A percentile compares a stretch with the other conserved stretches of the same genome.
phyloP scores from a whole-genome alignment of 2,329 filamentous ascomycete species.

The Xylariaceae sp. region DNA sequence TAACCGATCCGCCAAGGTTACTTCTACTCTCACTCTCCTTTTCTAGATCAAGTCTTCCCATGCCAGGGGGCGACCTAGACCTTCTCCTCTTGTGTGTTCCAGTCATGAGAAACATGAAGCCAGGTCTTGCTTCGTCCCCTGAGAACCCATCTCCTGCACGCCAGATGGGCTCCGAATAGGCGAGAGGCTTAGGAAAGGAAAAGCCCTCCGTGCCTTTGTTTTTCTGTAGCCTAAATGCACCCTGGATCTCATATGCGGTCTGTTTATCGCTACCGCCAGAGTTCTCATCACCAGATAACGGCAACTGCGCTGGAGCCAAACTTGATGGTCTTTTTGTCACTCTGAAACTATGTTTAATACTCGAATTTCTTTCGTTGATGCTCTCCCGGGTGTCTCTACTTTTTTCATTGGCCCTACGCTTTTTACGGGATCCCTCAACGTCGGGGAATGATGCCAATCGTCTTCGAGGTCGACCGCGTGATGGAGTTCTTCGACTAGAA shows the following conservation, averaged over 20 bases:
- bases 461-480: conserved; percentile 12
- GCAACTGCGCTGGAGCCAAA: background rate
- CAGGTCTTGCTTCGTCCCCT: conserved; percentile 30
- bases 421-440: background rate
- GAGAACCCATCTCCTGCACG: conserved; percentile 37
- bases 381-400: background rate
- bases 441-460: conserved; percentile 5
- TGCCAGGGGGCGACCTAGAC: conserved; percentile 20
- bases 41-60: conserved; percentile 30
- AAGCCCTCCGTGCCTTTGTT: conserved; percentile 19
- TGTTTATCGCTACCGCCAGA: background rate
- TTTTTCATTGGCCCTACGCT: background rate
- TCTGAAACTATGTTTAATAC: background rate
- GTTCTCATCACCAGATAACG: background rate
- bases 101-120: conserved; percentile 25
- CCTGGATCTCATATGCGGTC: conserved; percentile 32
- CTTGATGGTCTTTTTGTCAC: background rate
- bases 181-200: conserved; percentile 28
- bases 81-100: conserved; percentile 30
- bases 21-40: conserved; percentile 1
- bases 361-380: background rate
- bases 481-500: conserved; percentile 4
- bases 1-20: background rate
- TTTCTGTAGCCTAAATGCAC: conserved; percentile 30
- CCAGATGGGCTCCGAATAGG: conserved; percentile 28